Percentiles rank a stretch among this genome's conserved stretches.
Evolutionary conservation across 148 eudicot genomes (phyloP).

Genomic region (Rhododendron kiyosumense): DNA sequence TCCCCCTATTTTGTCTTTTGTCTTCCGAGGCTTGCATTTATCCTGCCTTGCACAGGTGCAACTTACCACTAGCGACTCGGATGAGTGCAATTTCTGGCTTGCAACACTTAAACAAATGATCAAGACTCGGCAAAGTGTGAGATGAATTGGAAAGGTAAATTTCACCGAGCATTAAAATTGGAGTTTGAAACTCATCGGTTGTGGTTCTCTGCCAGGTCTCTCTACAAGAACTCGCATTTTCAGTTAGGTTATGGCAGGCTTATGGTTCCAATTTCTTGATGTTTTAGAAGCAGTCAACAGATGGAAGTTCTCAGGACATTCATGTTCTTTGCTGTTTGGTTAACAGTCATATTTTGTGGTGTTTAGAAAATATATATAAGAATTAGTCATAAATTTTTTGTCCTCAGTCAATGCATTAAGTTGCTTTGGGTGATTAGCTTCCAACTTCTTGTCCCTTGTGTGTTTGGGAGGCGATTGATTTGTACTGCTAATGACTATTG

Average conservation of each 20-base stretch:
- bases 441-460: neutral
- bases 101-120: slow-evolving; percentile 22
- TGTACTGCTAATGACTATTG: neutral
- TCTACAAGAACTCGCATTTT: slow-evolving; percentile 9
- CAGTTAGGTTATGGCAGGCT: slow-evolving; percentile 11
- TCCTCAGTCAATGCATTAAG: neutral
- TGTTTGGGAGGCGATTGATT: slow-evolving; percentile 2
- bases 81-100: slow-evolving; percentile 28
- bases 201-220: neutral
- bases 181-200: neutral
- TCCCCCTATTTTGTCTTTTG: neutral
- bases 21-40: neutral
- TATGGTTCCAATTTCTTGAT: neutral
- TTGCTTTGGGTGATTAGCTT: neutral
- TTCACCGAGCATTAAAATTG: neutral
- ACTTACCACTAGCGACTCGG: slow-evolving; percentile 25
- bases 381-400: neutral
- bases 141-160: slow-evolving; percentile 5
- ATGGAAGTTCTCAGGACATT: slow-evolving; percentile 10
- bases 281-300: neutral
- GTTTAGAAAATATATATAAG: slow-evolving; percentile 1
- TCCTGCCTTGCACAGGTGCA: slow-evolving; percentile 15
- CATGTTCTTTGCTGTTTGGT: neutral
- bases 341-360: slow-evolving; percentile 3
- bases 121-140: slow-evolving; percentile 17